Evolutionary conservation across 1,284 basidiomycete species (phyloP).

Genomic region (Trametes sp.): DNA sequence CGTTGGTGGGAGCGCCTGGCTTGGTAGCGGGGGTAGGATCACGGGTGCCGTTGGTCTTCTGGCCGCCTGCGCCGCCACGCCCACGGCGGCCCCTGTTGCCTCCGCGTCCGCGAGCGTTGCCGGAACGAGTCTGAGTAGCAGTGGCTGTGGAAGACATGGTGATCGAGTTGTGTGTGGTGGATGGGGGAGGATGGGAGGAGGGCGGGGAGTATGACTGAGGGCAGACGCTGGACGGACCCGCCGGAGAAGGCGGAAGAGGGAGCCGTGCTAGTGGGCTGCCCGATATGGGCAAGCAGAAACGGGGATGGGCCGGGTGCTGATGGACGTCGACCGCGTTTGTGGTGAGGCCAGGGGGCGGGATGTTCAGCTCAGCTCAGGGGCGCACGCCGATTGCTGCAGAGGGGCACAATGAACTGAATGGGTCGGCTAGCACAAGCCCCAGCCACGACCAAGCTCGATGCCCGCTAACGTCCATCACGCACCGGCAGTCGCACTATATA

Average conservation of each 20-base stretch:
- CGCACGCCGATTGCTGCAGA: neutral
- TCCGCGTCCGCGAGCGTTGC: constrained; percentile 42
- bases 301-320: neutral
- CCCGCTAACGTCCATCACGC: neutral
- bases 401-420: neutral
- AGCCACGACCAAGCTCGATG: neutral
- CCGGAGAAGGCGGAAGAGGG: neutral
- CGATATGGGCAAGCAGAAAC: neutral
- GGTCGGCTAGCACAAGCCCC: neutral
- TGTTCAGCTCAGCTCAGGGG: neutral
- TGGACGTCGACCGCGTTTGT: neutral
- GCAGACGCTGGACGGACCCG: neutral
- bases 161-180: neutral
- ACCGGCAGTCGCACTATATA: neutral
- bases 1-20: constrained; percentile 13
- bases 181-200: neutral
- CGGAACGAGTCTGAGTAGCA: constrained; percentile 38
- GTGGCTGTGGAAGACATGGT: constrained; percentile 45
- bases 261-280: constrained; percentile 1
- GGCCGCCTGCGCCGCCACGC: constrained; percentile 36
- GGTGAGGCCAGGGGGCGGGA: neutral
- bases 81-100: constrained; percentile 42
- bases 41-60: constrained; percentile 25
- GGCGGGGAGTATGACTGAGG: constrained; percentile 11
- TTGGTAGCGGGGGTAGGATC: constrained; percentile 15